Evolutionary conservation across 768 basidiomycete species (phyloP), one percentile per base, ranked within the genome.

Genomic region (Kondoa malvinella): DNA sequence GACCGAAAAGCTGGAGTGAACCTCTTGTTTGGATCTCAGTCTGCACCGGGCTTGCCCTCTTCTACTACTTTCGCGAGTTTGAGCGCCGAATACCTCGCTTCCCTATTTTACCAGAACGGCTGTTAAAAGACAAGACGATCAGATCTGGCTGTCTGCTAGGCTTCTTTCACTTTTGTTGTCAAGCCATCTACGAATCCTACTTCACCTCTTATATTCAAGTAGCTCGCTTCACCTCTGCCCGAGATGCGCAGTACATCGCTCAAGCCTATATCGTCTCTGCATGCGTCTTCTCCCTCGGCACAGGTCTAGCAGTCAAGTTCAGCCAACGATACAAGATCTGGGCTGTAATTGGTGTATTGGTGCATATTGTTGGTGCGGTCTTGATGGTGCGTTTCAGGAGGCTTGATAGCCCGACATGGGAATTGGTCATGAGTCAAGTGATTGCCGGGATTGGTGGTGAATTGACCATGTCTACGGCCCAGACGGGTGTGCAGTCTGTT

Each of bases 161-260:
- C 0, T 70, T 73, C 65, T 73, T 71, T 61, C 73, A 73, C 64
- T 75, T 75, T 65, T 32, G 59, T 65, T 67, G 66, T 29, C 73
- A 72, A 64, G 72, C 68, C 71, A 68, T 64, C 67, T 75, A 73
- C 69, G 73, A 73, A 62, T 71, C 70, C 34, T 75, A 73, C 69
- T 75, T 75, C 31, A 74, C 74, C 27, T 70, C 69, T 30, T 75
- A 72, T 66, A 32, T 75, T 2, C 74, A 75, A 67, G 74, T 75
- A 57, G 74, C 74, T 0, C 70, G 74, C 34, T 62, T 66, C 17
- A 65, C 64, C 33, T 63, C 68, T 21, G 69, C 69, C 3, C 33
- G 63, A 58, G 69, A 70, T 56, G 69, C 69, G 2, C 62, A 62
- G 27, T 67, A 65, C 30, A 31, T 57, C 67, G 70, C 69, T 59